These are phyloP conservation scores for Mycena sp. DNA, from an alignment of 1,284 basidiomycete species.

Conservation along the genomic window DNA sequence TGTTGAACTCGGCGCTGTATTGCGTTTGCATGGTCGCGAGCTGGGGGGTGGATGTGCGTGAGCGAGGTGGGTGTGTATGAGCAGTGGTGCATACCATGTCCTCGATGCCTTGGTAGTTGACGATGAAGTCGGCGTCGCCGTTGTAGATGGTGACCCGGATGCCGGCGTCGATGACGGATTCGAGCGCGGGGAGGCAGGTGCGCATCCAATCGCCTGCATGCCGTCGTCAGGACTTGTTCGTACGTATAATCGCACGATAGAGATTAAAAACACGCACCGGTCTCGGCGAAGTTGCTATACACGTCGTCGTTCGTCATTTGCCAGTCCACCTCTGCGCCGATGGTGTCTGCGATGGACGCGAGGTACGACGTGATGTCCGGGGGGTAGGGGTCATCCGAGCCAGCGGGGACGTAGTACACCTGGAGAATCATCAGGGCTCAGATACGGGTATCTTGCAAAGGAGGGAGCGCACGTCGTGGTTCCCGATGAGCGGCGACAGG, in stretches of 20 bases:
- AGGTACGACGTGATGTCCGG: conserved; percentile 41
- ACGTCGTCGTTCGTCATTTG: conserved; percentile 29
- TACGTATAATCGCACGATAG: background rate
- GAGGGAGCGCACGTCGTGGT: conserved; percentile 1
- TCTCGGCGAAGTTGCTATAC: conserved; percentile 41
- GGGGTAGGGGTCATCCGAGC: conserved; percentile 17
- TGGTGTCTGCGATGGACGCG: background rate
- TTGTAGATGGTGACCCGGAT: conserved; percentile 61
- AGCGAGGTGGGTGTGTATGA: conserved; percentile 28
- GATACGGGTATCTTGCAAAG: conserved; percentile 31
- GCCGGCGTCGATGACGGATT: conserved; percentile 67
- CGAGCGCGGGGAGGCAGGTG: conserved; percentile 62
- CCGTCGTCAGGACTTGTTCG: too few species aligned
- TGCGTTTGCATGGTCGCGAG: conserved; percentile 53
- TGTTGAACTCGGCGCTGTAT: conserved; percentile 48
- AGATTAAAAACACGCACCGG: conserved; percentile 4
- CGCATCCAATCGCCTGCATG: conserved; percentile 49
- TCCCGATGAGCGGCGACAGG: conserved; percentile 50
- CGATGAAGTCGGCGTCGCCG: conserved; percentile 69
- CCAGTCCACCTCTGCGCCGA: conserved; percentile 19
- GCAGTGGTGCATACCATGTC: conserved; percentile 57
- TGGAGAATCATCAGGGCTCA: background rate
- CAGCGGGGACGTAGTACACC: conserved; percentile 22
- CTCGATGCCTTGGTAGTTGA: conserved; percentile 69
- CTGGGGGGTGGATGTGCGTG: conserved; percentile 36